Evolutionary conservation across 2,329 filamentous ascomycete genomes (phyloP), one percentile per base, ranked within the genome.

Genomic region (Calonectria pseudoreteaudii): DNA sequence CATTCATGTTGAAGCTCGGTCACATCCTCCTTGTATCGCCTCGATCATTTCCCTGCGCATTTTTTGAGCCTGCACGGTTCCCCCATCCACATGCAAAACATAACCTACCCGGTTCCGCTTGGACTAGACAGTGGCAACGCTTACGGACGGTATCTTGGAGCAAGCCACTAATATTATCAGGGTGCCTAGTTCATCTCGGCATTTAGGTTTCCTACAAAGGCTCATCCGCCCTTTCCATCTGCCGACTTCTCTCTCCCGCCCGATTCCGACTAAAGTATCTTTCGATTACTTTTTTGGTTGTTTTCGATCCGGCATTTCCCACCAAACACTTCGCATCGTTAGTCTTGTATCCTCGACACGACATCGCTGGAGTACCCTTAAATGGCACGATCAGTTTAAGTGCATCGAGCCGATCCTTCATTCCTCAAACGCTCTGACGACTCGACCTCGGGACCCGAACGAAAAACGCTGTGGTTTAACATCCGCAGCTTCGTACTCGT

Each of bases 331-430:
- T 47, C 66, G 30, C 76, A 71, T 69, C 65, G 73, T 76, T 70
- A 68, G 66, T 72, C 70, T 72, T 67, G 65, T 66, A 78, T 76
- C 66, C 68, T 77, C 60, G 74, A 73, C 64, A 78, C 75, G 75
- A 76, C 70, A 66, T 70, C 71, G 75, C 65, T 58, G 60, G 65
- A 73, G 71, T 58, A 77, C 70, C 76, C 71, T 81, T 84, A 82
- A 81, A 85, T 85, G 84, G 84, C 83, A 80, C 72, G 72, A 75
- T 77, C 66, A 71, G 77, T 73, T 72, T 73, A 79, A 79, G 66
- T 79, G 78, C 26, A 68, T 67, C 52, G 47, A 41, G 75, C 76
- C 76, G 72, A 80, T 69, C 49, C 68, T 53, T 47, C 64, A 52
- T 70, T 74, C 74, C 73, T 64, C 66, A 49, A 38, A 52, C 68